Base-by-base conservation (phyloP, 305 asterid species). In the Withania somnifera region DNA sequence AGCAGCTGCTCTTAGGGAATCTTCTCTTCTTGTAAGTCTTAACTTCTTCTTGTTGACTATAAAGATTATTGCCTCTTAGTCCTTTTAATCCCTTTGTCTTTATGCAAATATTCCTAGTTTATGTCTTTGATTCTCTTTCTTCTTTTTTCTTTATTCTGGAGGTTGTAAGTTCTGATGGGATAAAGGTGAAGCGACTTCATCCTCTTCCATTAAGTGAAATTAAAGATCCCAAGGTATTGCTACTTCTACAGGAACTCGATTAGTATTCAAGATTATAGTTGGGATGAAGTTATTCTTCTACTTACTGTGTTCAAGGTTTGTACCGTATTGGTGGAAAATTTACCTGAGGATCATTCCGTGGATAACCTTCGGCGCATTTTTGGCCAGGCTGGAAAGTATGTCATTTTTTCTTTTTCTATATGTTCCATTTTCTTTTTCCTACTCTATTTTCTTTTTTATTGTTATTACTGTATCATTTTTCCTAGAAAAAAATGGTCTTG, bases 301-400 rank as follows among this genome's bases (percentile, higher is more conserved):
- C 83, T 53, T 85, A 11, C 15, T 53, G 34, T 78, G 26, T 76
- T 87, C 67, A 90, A 96, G 99, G 82, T 88, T 57, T 92, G 99
- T 94, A 94, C 99, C 81, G 95, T 96, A 79, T 84, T 94, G 87
- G 98, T 93, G 87, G 99, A 94, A 91, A 96, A 96, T 91, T 90
- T 96, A 79, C 99, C 99, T 4, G 95, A 90, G 75, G 97, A 96
- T 88, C 98, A 93, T 88, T 93, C 99, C 28, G 85, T 89, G 80
- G 95, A 94, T 88, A 93, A 92, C 90, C 97, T 96, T 66, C 86
- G 57, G 79, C 89, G 86, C 81, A 87, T 96, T 85, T 96, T 96
- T 86, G 95, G 97, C 85, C 92, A 86, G 87, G 97, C 94, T 87
- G 99, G 99, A 88, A 89, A 86, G 99, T 96, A 89, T 51, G 98